These are phyloP conservation scores for Mortierella sp. DNA, from an alignment of 371 early-diverging fungal genomes.

Conservation along the genomic window DNA sequence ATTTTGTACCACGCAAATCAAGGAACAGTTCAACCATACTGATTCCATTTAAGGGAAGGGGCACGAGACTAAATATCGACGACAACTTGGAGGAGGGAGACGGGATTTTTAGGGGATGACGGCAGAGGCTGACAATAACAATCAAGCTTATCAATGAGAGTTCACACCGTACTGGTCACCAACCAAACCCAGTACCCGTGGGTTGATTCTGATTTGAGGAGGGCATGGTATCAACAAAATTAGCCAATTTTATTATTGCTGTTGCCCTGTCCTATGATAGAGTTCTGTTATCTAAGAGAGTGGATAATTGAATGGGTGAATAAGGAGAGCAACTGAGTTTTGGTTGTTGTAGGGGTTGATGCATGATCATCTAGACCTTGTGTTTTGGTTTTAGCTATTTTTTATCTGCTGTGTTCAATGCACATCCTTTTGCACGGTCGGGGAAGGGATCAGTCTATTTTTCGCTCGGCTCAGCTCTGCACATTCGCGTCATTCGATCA, in stretches of 20 bases:
- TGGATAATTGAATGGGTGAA: too few relatives aligned
- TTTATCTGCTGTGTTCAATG: not conserved
- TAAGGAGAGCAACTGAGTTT: too few relatives aligned
- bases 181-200: slow-evolving; percentile 1
- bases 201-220: not conserved
- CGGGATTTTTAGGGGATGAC: not conserved
- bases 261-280: not conserved
- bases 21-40: not conserved
- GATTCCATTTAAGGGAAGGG: not conserved
- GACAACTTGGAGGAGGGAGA: not conserved
- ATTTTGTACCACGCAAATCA: not conserved
- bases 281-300: too few relatives aligned
- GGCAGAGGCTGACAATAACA: too few relatives aligned
- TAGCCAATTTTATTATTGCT: not conserved
- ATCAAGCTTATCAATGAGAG: not conserved
- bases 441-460: not conserved
- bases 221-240: not conserved
- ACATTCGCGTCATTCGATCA: not conserved
- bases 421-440: not conserved
- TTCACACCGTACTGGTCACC: not conserved
- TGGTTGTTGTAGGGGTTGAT: too few relatives aligned
- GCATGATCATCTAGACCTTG: too few relatives aligned
- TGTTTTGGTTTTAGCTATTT: too few relatives aligned
- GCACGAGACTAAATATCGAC: too few relatives aligned
- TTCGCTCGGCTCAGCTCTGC: not conserved